A percentile compares a stretch with the other conserved stretches of the same genome.
Conservation (phyloP, 371 early-diverging fungal genomes). For the Catenaria anguillulae region DNA sequence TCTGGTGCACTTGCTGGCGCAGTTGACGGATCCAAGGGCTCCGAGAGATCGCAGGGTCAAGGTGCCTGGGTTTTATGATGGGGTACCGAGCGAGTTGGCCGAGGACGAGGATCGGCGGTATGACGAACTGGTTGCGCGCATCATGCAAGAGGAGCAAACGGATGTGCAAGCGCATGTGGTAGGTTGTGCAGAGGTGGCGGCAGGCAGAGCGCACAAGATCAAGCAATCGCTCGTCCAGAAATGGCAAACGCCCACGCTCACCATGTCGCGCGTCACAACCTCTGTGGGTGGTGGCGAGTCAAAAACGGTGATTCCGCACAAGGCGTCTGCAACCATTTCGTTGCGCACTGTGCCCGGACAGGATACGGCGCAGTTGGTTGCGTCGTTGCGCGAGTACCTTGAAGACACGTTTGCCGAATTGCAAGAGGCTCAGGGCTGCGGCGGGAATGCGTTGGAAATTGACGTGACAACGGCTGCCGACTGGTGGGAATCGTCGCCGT, state of each 20-base stretch:
- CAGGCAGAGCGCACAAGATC: neutral
- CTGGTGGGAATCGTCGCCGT: neutral
- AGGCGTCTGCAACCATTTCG: conserved; percentile 1
- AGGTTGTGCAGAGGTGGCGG: no score
- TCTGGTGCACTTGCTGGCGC: conserved; percentile 47
- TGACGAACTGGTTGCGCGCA: neutral
- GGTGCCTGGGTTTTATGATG: neutral
- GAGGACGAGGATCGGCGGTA: neutral
- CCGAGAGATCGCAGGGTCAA: neutral
- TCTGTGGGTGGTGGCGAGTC: neutral
- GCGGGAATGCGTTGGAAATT: neutral
- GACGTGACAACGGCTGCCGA: neutral
- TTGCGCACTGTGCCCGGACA: conserved; percentile 6
- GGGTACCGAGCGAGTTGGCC: neutral
- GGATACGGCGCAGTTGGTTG: neutral
- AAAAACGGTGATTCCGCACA: conserved; percentile 1
- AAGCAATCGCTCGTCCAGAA: neutral
- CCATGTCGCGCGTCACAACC: neutral
- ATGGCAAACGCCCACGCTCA: neutral
- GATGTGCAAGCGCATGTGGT: neutral
- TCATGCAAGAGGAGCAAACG: neutral
- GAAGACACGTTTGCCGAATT: neutral
- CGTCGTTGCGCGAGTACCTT: neutral
- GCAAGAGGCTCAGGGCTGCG: neutral
- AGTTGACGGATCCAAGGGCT: conserved; percentile 21